These are phyloP conservation scores for Phytophthora ramorum DNA, from an alignment of 352 stramenopile genomes.

Conservation along the genomic window DNA sequence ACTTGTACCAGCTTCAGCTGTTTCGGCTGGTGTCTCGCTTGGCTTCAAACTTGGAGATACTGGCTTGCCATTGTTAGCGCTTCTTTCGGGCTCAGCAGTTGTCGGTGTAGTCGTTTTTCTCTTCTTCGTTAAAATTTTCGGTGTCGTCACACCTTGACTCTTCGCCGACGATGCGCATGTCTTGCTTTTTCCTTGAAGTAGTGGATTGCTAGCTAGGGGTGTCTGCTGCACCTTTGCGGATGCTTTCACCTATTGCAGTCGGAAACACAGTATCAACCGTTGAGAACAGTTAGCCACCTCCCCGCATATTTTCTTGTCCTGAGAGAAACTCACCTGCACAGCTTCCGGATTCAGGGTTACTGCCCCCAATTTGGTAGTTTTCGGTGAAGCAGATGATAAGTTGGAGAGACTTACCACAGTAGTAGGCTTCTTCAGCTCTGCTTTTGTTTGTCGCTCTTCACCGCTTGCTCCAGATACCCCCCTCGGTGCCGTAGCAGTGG, in stretches of 20 bases:
- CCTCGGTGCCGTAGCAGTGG: neutral
- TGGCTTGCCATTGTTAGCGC: neutral
- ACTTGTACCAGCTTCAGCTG: neutral
- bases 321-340: slow-evolving; percentile 9
- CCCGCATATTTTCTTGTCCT: neutral
- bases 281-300: neutral
- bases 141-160: neutral
- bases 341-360: neutral
- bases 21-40: neutral
- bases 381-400: neutral
- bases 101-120: neutral
- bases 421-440: neutral
- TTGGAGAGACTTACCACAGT: neutral
- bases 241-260: neutral
- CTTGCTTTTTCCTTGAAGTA: neutral
- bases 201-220: neutral
- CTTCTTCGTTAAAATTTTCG: neutral
- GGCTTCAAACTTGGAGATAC: neutral
- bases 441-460: neutral
- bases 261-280: neutral
- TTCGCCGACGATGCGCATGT: neutral
- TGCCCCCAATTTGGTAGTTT: neutral
- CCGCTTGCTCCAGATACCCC: neutral
- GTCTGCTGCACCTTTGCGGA: neutral
- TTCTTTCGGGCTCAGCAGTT: neutral